phyloP scores from a whole-genome alignment of 2,329 filamentous ascomycete species.

The Penicillium oxalicum region DNA sequence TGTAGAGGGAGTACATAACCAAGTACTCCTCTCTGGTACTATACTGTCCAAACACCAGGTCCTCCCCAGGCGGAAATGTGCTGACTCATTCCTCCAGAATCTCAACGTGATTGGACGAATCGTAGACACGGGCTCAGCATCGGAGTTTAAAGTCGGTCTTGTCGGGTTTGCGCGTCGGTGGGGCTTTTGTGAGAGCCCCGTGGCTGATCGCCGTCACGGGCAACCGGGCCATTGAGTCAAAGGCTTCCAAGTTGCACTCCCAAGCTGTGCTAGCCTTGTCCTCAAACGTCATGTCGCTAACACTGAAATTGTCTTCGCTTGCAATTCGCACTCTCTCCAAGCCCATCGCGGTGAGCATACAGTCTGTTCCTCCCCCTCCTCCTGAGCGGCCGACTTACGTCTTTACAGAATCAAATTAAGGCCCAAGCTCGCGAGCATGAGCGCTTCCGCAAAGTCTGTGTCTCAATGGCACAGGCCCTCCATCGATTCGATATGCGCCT shows the following conservation, averaged over 20 bases:
- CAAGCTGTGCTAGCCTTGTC: conserved; percentile 2
- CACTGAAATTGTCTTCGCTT: conserved; percentile 61
- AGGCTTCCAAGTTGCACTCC: neutral
- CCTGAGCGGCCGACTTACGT: conserved; percentile 18
- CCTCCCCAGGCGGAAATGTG: neutral
- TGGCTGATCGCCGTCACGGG: conserved; percentile 9
- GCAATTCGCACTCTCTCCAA: conserved; percentile 61
- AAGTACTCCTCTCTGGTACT: too few relatives aligned
- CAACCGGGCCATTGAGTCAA: conserved; percentile 10
- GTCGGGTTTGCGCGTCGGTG: conserved; percentile 1
- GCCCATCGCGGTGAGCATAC: conserved; percentile 55
- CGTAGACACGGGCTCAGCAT: too few relatives aligned
- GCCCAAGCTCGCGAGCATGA: conserved; percentile 63
- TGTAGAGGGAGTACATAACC: too few relatives aligned
- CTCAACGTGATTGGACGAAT: too few relatives aligned
- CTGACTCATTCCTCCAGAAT: neutral
- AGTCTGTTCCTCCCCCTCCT: neutral
- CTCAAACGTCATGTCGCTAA: conserved; percentile 52
- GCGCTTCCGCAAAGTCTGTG: conserved; percentile 56
- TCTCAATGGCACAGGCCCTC: conserved; percentile 57
- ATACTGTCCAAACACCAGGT: too few relatives aligned
- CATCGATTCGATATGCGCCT: conserved; percentile 64
- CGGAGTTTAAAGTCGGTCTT: conserved; percentile 3
- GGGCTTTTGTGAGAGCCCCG: neutral
- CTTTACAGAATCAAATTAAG: conserved; percentile 59